These are phyloP conservation scores for Huntiella omanensis DNA, from an alignment of 2,329 filamentous ascomycete genomes.

Conservation along the genomic window DNA sequence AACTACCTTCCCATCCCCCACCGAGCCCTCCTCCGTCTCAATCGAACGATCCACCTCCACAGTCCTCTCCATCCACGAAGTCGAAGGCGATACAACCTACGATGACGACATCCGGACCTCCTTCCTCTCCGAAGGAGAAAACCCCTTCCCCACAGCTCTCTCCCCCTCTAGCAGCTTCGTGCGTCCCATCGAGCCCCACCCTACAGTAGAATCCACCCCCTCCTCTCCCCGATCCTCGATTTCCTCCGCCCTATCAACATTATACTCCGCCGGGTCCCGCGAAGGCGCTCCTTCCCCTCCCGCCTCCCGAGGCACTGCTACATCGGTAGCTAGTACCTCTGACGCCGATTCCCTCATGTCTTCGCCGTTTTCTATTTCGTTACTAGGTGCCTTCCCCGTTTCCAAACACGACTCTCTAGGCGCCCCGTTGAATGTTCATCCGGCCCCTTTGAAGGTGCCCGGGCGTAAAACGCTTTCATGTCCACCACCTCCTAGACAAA, in stretches of 20 bases:
- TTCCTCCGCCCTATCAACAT: constrained; percentile 35
- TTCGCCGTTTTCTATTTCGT: not conserved
- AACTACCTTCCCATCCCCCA: no score
- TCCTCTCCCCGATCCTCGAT: constrained; percentile 21
- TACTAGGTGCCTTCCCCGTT: constrained; percentile 7
- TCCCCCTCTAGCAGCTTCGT: constrained; percentile 9
- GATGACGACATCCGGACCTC: not conserved
- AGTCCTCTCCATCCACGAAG: constrained; percentile 2
- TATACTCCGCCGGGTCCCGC: constrained; percentile 35
- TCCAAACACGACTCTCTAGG: constrained; percentile 9
- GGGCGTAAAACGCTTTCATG: constrained; percentile 7
- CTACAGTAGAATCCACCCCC: not conserved
- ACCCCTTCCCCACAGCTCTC: constrained; percentile 4
- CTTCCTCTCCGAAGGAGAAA: constrained; percentile 1
- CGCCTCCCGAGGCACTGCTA: not conserved
- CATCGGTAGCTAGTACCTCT: constrained; percentile 6
- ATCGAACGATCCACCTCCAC: not conserved
- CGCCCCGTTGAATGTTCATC: not conserved
- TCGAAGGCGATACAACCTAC: not conserved
- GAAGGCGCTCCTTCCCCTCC: constrained; percentile 16
- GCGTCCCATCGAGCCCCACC: not conserved
- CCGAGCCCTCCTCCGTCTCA: no score
- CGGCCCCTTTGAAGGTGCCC: not conserved
- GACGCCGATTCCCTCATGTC: not conserved
- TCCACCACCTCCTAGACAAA: constrained; percentile 3